phyloP scores from a whole-genome alignment of 768 basidiomycete species.

The Amanita pallidorosea region DNA sequence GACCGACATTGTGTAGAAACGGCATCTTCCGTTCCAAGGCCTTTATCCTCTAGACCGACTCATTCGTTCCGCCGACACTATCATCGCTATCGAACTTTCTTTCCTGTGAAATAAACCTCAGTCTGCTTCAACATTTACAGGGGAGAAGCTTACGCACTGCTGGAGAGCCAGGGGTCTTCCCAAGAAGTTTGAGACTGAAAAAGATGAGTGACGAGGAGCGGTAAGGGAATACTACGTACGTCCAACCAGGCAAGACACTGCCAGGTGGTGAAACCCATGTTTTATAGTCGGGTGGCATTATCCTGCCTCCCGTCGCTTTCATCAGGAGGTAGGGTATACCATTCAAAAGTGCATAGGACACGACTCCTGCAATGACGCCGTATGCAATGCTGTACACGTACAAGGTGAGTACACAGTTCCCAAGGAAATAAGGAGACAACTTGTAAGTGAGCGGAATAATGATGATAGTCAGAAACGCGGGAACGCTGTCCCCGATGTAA shows the following conservation, averaged over 20 bases:
- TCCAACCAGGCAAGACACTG: constrained; percentile 55
- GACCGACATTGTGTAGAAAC: too few species aligned
- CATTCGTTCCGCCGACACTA: too few species aligned
- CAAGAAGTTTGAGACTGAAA: not conserved
- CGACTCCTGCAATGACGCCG: constrained; percentile 75
- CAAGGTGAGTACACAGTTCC: constrained; percentile 1
- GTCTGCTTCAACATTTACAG: too few species aligned
- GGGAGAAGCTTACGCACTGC: too few species aligned
- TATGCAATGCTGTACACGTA: constrained; percentile 59
- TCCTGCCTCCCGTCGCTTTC: constrained; percentile 43
- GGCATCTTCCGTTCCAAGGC: too few species aligned
- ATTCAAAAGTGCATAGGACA: constrained; percentile 64
- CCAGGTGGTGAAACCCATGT: constrained; percentile 65
- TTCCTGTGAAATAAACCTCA: too few species aligned
- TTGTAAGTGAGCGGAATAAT: constrained; percentile 75
- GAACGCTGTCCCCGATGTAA: constrained; percentile 77
- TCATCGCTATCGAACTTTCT: too few species aligned
- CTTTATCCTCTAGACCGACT: too few species aligned
- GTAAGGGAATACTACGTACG: constrained; percentile 29
- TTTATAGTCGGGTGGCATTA: constrained; percentile 56
- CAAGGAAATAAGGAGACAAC: constrained; percentile 23
- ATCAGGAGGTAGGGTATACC: constrained; percentile 49
- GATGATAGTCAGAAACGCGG: constrained; percentile 75
- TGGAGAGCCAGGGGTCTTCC: not conserved
- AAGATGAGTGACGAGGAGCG: not conserved